Conservation (phyloP, 495 filamentous ascomycete genomes). For the Hypoxylon fragiforme region DNA sequence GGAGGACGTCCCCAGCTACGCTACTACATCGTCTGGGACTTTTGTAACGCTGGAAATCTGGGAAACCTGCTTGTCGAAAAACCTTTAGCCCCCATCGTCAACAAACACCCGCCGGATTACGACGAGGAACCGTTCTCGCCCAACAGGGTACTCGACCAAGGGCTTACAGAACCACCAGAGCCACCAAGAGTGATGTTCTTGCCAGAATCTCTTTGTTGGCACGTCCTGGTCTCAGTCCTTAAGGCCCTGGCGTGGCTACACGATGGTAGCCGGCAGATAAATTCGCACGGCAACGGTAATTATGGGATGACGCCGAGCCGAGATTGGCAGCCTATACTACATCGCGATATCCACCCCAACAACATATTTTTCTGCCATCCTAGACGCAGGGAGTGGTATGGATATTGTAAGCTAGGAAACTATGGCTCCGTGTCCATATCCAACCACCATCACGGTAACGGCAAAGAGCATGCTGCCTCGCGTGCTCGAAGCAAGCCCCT, state of each 20-base stretch:
- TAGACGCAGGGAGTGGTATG: conserved; percentile 51
- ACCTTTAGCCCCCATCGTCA: background rate
- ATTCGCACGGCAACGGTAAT: background rate
- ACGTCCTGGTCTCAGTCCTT: conserved; percentile 45
- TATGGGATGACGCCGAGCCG: conserved; percentile 17
- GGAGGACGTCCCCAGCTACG: background rate
- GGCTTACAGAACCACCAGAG: too few relatives aligned
- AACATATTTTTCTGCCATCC: conserved; percentile 52
- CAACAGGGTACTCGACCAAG: background rate
- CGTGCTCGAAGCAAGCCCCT: conserved; percentile 19
- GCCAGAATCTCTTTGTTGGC: conserved; percentile 51
- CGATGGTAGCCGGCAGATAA: conserved; percentile 38
- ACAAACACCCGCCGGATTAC: background rate
- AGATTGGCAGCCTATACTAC: conserved; percentile 52
- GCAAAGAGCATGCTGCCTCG: background rate
- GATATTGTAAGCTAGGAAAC: conserved; percentile 52
- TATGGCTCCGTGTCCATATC: conserved; percentile 41
- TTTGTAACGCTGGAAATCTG: conserved; percentile 45
- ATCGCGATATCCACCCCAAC: conserved; percentile 43
- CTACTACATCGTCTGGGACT: conserved; percentile 43
- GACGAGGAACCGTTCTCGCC: background rate
- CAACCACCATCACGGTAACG: conserved; percentile 31
- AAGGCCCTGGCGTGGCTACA: conserved; percentile 49
- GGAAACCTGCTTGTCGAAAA: conserved; percentile 32
- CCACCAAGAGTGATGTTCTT: conserved; percentile 28